Base-by-base conservation (phyloP, 1,284 basidiomycete genomes). In the Austroboletus sp. region DNA sequence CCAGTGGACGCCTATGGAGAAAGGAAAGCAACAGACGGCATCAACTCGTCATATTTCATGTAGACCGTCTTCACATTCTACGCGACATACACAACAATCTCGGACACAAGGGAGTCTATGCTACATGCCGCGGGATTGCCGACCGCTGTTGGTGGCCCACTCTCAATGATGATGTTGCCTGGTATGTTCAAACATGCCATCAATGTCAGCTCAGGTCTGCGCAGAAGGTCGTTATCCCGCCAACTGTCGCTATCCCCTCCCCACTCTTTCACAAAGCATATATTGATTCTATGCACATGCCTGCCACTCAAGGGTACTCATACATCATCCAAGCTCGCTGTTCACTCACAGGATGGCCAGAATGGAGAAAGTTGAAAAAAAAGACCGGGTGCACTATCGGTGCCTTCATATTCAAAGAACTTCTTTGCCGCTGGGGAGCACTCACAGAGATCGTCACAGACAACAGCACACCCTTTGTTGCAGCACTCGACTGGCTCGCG, bases 161-260 rank as follows among this genome's bases (percentile, higher is more conserved):
- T 0, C 26, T 51, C 0, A n/a, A 16, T 2, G n/a, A 37, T 0
- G 37, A 51, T 2, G 1, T 51, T 1, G 3, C 40, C 1, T 50
- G 44, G 36, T 45, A 44, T 11, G 8, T 51, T 2, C 39, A 45
- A 12, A 45, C 37, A 0, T 51, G 47, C 3, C 50, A 51, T 15
- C 31, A 51, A 6, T 51, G 50, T 10, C 47, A 51, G 6, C 37
- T 26, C 1, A 3, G 15, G 0, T 40, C 26, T 0, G 9, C 19
- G 2, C 10, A 46, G 1, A 44, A 44, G 0, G 37, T 47, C 1
- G 11, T 38, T 0, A 17, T 42, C 23, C 8, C 34, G 19, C 42
- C 39, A 0, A 50, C 42, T 0, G 48, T 67, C 8, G 29, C 57
- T 0, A 42, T 33, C 0, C 59, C 60, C 0, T 50, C 57, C 0